Base-by-base conservation (phyloP, 2,329 filamentous ascomycete species). In the Aspergillus sp. region DNA sequence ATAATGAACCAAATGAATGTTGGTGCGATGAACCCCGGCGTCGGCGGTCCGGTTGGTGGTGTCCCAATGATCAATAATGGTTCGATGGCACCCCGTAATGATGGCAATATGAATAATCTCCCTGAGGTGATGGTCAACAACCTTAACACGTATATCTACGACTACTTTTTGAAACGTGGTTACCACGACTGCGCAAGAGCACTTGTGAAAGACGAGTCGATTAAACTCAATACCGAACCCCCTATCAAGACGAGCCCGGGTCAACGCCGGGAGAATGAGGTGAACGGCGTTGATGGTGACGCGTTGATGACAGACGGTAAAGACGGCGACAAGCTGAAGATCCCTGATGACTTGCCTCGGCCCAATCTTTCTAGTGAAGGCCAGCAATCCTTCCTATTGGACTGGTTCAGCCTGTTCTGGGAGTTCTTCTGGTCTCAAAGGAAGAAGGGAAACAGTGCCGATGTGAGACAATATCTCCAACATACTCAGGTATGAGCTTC, bases 391-490 rank as follows among this genome's bases (percentile, higher is more conserved):
- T 98, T 99, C 70, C 81, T 99, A n/a, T 89, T 91, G 66, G 95
- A 98, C 70, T 99, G 95, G 95, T 99, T 96, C 80, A 91, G 88
- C 70, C 84, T 97, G 52, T 99, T 99, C 75, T 98, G 92, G 92
- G 95, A 99, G 69, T 91, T 98, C 66, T 96, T 90, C 76, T 87
- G 87, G 70, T 91, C 91, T 56, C 90, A 93, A 71, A 89, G 91
- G 69, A 85, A 83, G 68, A 88, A 86, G 73, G 85, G 84, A 55
- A 83, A 83, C 56, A 87, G 82, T 70, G 75, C 79, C 24, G 83
- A 84, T 59, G 87, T 91, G 47, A 83, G 84, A 62, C 86, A 90
- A 78, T 96, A 96, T 74, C 85, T 96, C 57, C 79, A 83, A 59
- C 90, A 96, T 70, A 92, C 89, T 62, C 90, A 96, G 84, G 93